phyloP scores from a whole-genome alignment of 2,329 filamentous ascomycete genomes.

The Aspergillus sp. region DNA sequence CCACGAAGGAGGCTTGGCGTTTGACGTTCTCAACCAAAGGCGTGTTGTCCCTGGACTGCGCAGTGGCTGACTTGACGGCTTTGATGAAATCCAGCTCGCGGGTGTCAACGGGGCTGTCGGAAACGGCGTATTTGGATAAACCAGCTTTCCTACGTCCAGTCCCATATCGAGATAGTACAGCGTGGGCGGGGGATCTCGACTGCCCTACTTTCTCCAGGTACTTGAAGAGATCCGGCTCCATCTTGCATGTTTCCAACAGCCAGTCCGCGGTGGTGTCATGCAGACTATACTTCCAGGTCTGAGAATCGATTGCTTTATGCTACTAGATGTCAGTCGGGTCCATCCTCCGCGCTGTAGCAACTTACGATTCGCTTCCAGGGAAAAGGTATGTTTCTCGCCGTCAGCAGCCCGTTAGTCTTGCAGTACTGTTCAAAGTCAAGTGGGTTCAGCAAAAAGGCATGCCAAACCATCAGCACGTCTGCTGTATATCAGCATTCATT shows the following conservation, averaged over 20 bases:
- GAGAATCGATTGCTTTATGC: conserved; percentile 12
- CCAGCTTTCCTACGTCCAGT: neutral
- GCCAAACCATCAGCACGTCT: conserved; percentile 79
- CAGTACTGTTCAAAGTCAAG: conserved; percentile 67
- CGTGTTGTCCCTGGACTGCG: neutral
- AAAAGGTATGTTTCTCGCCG: conserved; percentile 59
- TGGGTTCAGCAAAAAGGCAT: conserved; percentile 73
- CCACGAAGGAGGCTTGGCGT: conserved; percentile 40
- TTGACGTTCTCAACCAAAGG: conserved; percentile 39
- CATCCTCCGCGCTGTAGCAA: neutral
- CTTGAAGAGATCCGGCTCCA: conserved; percentile 6
- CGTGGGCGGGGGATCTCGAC: neutral
- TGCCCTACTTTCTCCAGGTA: conserved; percentile 1
- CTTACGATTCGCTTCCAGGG: conserved; percentile 58
- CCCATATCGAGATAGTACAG: neutral
- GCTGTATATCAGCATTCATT: conserved; percentile 5
- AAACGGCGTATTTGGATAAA: neutral
- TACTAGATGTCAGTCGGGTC: neutral
- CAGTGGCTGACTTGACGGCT: neutral
- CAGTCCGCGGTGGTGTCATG: neutral
- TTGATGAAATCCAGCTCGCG: neutral
- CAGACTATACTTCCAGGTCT: conserved; percentile 11
- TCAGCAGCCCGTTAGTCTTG: conserved; percentile 52
- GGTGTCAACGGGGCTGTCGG: neutral
- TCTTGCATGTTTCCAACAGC: neutral